Percentiles rank a stretch among this genome's conserved stretches.
Conservation (phyloP, 2,329 filamentous ascomycete species). For the Cadophora sp. region DNA sequence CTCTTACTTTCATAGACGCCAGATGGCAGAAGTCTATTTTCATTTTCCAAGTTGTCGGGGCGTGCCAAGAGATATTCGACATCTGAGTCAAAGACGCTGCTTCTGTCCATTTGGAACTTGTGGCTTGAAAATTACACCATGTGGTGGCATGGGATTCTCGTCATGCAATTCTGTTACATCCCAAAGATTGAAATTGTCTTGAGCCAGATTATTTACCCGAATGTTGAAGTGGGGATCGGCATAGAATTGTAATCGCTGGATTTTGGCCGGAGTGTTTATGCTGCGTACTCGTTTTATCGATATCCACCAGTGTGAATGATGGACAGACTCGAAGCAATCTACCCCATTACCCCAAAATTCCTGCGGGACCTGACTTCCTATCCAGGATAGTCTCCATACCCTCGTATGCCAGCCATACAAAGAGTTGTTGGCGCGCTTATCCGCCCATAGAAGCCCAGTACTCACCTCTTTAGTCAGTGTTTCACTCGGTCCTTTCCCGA, state of each 20-base stretch:
- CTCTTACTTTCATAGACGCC: not conserved
- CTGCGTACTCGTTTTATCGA: not conserved
- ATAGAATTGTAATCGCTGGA: not conserved
- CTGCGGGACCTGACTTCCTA: not conserved
- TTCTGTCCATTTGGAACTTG: not conserved
- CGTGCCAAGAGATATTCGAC: not conserved
- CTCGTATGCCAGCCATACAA: conserved; percentile 11
- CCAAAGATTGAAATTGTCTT: not conserved
- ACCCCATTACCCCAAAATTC: not conserved
- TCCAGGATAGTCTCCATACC: not conserved
- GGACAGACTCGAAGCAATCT: not conserved
- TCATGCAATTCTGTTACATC: not conserved
- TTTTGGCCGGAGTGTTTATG: not conserved
- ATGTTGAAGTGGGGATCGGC: not conserved
- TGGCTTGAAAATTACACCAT: not conserved
- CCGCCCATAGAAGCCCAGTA: not conserved
- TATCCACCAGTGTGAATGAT: not conserved
- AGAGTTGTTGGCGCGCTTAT: not conserved
- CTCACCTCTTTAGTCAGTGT: not conserved
- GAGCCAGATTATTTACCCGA: not conserved
- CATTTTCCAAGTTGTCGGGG: conserved; percentile 13
- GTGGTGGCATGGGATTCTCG: not conserved
- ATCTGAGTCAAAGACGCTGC: not conserved
- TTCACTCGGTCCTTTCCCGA: not conserved
- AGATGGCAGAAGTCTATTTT: conserved; percentile 6